Conservation (phyloP, 192 early-diverging fungal species). For the Geosiphon pyriformis region DNA sequence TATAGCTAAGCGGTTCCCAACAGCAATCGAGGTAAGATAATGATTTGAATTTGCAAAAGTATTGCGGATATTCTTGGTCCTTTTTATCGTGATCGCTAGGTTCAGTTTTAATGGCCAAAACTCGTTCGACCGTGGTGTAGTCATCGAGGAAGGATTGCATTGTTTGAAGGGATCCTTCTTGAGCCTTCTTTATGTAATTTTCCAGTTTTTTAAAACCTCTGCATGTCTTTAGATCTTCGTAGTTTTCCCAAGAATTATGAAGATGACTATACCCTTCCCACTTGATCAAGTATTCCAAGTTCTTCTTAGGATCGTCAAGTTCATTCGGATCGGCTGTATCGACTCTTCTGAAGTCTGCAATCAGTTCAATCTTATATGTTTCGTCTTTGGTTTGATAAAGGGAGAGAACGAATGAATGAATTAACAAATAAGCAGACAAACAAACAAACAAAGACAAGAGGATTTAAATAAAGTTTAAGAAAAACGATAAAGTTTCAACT, state of each 20-base stretch:
- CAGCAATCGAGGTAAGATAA: conserved; percentile 84
- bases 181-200: conserved; percentile 72
- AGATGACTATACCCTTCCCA: conserved; percentile 90
- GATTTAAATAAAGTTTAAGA: conserved; percentile 7
- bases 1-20: conserved; percentile 72
- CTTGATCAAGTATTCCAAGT: conserved; percentile 85
- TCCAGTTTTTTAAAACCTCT: conserved; percentile 88
- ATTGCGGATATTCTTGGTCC: conserved; percentile 59
- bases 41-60: conserved; percentile 90
- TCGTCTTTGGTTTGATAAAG: neutral
- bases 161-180: conserved; percentile 79
- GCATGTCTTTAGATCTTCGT: conserved; percentile 55
- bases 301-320: conserved; percentile 41
- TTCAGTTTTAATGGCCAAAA: conserved; percentile 65
- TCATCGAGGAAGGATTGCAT: conserved; percentile 75
- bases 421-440: neutral
- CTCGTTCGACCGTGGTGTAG: conserved; percentile 82
- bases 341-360: conserved; percentile 9
- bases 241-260: conserved; percentile 86
- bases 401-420: too few relatives aligned
- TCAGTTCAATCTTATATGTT: neutral
- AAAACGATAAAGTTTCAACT: neutral
- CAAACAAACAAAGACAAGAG: neutral
- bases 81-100: conserved; percentile 34
- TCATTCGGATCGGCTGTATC: conserved; percentile 29